Percentiles rank a stretch among this genome's conserved stretches.
These are phyloP conservation scores for Podospora appendiculata DNA, from an alignment of 495 filamentous ascomycete genomes.

Conservation along the genomic window DNA sequence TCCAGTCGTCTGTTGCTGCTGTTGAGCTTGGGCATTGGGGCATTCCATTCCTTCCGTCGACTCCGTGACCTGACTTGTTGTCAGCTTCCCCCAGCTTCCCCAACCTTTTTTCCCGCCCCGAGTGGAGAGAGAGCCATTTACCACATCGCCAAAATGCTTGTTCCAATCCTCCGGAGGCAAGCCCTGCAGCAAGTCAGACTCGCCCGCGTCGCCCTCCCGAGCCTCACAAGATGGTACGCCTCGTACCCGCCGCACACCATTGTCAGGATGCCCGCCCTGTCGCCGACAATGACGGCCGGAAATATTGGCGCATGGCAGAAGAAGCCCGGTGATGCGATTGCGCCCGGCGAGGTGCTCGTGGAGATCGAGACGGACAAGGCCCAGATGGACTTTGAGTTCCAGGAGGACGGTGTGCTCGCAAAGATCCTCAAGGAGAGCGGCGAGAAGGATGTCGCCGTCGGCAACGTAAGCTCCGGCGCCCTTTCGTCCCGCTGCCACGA, in stretches of 20 bases:
- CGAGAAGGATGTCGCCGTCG: conserved; percentile 91
- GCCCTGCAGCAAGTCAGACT: conserved; percentile 38
- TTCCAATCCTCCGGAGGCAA: conserved; percentile 46
- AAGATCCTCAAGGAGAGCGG: conserved; percentile 92
- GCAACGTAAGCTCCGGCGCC: conserved; percentile 61
- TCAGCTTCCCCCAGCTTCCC: conserved; percentile 10
- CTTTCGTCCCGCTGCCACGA: conserved; percentile 7
- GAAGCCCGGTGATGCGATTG: conserved; percentile 80
- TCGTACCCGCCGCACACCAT: conserved; percentile 86
- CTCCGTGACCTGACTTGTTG: neutral
- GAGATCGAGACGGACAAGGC: conserved; percentile 99
- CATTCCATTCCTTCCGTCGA: conserved; percentile 14
- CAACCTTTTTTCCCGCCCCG: conserved; percentile 9
- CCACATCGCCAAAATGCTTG: conserved; percentile 39
- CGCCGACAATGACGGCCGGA: conserved; percentile 93
- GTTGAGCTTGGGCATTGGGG: conserved; percentile 11
- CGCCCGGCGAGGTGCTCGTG: conserved; percentile 93
- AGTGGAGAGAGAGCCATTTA: conserved; percentile 22
- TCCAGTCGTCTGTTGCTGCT: neutral
- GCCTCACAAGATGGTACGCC: conserved; percentile 50
- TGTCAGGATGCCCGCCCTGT: conserved; percentile 96
- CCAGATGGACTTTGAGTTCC: conserved; percentile 99
- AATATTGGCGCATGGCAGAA: conserved; percentile 99
- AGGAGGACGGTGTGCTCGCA: conserved; percentile 93
- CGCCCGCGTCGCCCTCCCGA: conserved; percentile 34